Evolutionary conservation across 2,329 filamentous ascomycete species (phyloP).

Genomic region (Dendryphion nanum): DNA sequence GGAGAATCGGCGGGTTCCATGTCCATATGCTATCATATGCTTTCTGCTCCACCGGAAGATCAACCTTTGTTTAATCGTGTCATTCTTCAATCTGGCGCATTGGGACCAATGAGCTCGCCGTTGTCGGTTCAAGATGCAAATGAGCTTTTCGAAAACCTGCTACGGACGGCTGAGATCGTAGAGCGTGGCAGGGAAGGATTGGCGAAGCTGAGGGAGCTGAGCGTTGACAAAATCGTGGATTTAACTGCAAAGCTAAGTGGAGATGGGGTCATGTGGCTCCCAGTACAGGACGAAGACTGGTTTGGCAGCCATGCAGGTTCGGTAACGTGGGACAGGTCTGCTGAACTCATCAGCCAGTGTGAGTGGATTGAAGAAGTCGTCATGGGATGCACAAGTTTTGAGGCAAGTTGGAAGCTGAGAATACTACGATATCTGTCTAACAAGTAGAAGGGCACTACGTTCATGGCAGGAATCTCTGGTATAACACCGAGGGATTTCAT

Average conservation of each 20-base stretch:
- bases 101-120: conserved; percentile 15
- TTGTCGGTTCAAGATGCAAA: conserved; percentile 6
- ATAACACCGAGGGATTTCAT: conserved; percentile 23
- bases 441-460: conserved; percentile 3
- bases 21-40: conserved; percentile 24
- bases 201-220: conserved; percentile 7
- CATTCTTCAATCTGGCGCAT: conserved; percentile 19
- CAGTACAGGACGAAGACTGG: conserved; percentile 12
- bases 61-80: conserved; percentile 19
- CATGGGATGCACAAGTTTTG: conserved; percentile 47
- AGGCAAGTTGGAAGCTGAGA: conserved; percentile 31
- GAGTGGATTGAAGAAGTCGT: conserved; percentile 46
- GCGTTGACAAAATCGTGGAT: conserved; percentile 13
- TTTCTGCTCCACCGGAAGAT: conserved; percentile 7
- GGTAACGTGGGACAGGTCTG: conserved; percentile 17
- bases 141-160: conserved; percentile 9
- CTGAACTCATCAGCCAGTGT: conserved; percentile 14
- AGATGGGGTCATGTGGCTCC: conserved; percentile 10
- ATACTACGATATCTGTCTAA: not conserved
- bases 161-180: conserved; percentile 19
- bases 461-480: conserved; percentile 12
- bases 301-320: conserved; percentile 11
- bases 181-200: conserved; percentile 11
- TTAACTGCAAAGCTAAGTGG: conserved; percentile 6
- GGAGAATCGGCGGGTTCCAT: conserved; percentile 49